These are phyloP conservation scores for Pseudonitzschia multiseries DNA, from an alignment of 108 stramenopile species.

Conservation along the genomic window DNA sequence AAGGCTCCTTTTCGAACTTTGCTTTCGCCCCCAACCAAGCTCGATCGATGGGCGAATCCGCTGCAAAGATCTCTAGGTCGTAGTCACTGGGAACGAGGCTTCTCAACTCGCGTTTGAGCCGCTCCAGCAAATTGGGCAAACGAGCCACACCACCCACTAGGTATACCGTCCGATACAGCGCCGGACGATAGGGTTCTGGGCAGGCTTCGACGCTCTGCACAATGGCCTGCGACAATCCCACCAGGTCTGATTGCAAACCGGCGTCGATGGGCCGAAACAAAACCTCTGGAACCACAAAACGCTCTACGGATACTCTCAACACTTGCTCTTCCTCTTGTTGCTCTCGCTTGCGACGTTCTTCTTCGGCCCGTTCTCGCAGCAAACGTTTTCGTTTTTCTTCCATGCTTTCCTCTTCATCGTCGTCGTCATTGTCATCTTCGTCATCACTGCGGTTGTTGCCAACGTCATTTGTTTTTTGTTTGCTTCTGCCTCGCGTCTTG, in stretches of 20 bases:
- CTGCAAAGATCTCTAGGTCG: conserved; percentile 50
- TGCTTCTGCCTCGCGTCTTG: conserved; percentile 1
- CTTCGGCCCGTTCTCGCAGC: conserved; percentile 58
- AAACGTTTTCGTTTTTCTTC: conserved; percentile 60
- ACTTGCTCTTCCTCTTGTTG: conserved; percentile 74
- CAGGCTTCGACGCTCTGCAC: conserved; percentile 76
- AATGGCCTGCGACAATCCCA: conserved; percentile 84
- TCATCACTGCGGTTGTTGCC: not conserved
- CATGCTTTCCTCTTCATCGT: conserved; percentile 75
- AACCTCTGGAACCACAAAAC: conserved; percentile 92
- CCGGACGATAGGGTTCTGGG: conserved; percentile 62
- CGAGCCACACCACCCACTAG: conserved; percentile 85
- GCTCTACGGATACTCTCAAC: conserved; percentile 79
- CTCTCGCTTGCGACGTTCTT: conserved; percentile 56
- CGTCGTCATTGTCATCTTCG: conserved; percentile 35
- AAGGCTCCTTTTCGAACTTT: conserved; percentile 10
- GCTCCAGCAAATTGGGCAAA: conserved; percentile 69
- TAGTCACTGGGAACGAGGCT: conserved; percentile 69
- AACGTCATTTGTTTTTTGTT: conserved; percentile 1
- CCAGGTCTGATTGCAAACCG: conserved; percentile 68
- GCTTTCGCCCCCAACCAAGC: conserved; percentile 44
- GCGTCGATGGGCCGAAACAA: conserved; percentile 92
- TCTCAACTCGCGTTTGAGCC: conserved; percentile 76
- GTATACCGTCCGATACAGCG: conserved; percentile 79
- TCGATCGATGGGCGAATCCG: conserved; percentile 58